Base-by-base conservation (phyloP, 1,139 yeast species). In the Hyphopichia khmerensis region DNA sequence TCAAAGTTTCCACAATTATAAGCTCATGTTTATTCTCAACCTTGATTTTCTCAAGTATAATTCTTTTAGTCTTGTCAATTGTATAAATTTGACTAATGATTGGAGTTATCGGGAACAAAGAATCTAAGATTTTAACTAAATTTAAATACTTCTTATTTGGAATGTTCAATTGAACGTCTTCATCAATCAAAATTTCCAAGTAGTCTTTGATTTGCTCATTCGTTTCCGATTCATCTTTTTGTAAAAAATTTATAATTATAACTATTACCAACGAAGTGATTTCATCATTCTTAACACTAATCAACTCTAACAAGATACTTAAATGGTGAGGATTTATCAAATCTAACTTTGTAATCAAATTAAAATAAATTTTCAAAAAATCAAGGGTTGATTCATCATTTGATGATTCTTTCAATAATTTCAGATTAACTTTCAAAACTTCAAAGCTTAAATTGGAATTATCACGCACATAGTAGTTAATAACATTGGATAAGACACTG, bases 81-180 rank as follows among this genome's bases (percentile, higher is more conserved):
- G 48, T 50, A 45, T 63, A 67, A 2, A 61, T 51, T 2, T 53
- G 47, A 9, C 54, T 47, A 7, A 57, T 47, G 1, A 56, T 36
- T 1, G 71, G 68, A 3, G 56, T 36, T 4, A 65, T 39, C 1
- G 71, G 65, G 40, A 61, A 66, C 19, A 64, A 49, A 10, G 48
- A 27, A 16, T 54, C 62, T 38, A 65, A 43, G 4, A 53, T 47
- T 29, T 49, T 50, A 9, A 54, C 39, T 32, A 62, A 56, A 39
- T 61, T 65, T 17, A 59, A 42, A 40, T 64, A 62, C 18, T 51
- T 43, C 2, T 39, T 17, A 2, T 36, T 32, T 1, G 51, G 46
- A 6, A 51, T 47, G 8, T 29, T 14, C 14, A 9, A 16, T 2
- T 27, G 24, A 1, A 52, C 47, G 13, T 57, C 61, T 17, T 56